phyloP scores from a whole-genome alignment of 441 rosid species.

The Arabidopsis hybrid region DNA sequence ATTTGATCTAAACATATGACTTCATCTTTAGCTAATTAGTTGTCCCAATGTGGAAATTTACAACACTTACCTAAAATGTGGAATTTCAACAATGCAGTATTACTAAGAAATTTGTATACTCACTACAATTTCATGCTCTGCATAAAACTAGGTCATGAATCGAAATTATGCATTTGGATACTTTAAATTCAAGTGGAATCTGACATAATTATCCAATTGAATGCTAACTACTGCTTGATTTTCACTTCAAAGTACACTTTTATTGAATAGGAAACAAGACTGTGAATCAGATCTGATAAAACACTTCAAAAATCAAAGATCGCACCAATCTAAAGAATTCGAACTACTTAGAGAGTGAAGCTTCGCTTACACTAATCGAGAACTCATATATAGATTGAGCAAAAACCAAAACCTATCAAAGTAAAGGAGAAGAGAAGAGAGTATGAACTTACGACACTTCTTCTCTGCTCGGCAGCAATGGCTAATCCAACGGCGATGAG shows the following conservation, averaged over 20 bases:
- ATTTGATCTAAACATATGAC: not conserved
- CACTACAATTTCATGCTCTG: not conserved
- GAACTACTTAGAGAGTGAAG: not conserved
- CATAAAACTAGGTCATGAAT: slow-evolving; percentile 13
- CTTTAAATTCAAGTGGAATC: not conserved
- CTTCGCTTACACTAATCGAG: not conserved
- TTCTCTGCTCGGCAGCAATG: slow-evolving; percentile 69
- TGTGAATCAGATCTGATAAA: slow-evolving; percentile 31
- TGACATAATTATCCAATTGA: not conserved
- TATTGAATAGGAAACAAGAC: slow-evolving; percentile 9
- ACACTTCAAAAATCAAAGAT: not conserved
- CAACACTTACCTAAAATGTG: slow-evolving; percentile 1
- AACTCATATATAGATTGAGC: slow-evolving; percentile 16
- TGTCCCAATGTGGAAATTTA: not conserved
- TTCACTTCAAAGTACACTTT: not conserved
- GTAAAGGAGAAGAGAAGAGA: not conserved
- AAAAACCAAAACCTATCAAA: slow-evolving; percentile 21
- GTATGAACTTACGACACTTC: slow-evolving; percentile 60
- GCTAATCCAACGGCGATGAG: slow-evolving; percentile 68
- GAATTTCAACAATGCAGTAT: not conserved
- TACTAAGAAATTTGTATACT: not conserved
- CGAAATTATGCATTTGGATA: slow-evolving; percentile 1
- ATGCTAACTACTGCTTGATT: not conserved
- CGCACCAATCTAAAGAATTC: slow-evolving; percentile 17
- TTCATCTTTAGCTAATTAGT: slow-evolving; percentile 1